Base-by-base conservation (phyloP, 768 basidiomycete genomes). In the Termitomyces bulborhizus region DNA sequence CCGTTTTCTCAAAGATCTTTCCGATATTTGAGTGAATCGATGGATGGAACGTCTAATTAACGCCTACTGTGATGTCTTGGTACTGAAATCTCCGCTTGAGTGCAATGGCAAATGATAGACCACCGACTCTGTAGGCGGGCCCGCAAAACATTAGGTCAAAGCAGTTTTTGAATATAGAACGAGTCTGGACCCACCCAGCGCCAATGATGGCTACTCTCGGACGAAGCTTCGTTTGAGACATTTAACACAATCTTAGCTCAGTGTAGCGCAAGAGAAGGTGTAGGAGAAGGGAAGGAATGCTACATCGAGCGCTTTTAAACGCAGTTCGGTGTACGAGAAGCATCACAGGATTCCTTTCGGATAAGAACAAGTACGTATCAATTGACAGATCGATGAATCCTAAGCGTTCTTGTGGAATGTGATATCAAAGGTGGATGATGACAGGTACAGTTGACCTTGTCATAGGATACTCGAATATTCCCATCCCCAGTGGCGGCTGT, bases 1-100 rank as follows among this genome's bases (percentile, higher is more conserved):
- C 47, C 4, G 63, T 73, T 52, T 77, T 75, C 59, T 81, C 80
- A 32, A 72, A 77, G 18, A 81, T 75, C 81, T 80, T 57, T 11
- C 24, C 5, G 27, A 15, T n/a, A 31, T 18, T 32, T 47, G 7
- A 46, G 1, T 6, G 53, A n/a, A 8, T 32, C 21, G 21, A 13
- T 9, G 21, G 2, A 12, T 36, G 2, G 37, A 24, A 45, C 3
- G 4, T 29, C 21, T 21, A 34, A 6, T 31, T 13, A 26, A 24
- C 16, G 59, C 72, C 40, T 59, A 75, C 80, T 11, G 64, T 72
- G 52, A 79, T 79, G 51, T 76, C 71, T 3, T 67, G 51, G 52
- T 69, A 75, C 12, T 67, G 63, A 42, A 76, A 60, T 49, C 68
- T 68, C 43, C 68, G 63, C 54, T 73, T 73, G 53, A 80, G 65